These are phyloP conservation scores for Magnolia changhungtana DNA, from an alignment of 164 flowering plant genomes.

Conservation along the genomic window DNA sequence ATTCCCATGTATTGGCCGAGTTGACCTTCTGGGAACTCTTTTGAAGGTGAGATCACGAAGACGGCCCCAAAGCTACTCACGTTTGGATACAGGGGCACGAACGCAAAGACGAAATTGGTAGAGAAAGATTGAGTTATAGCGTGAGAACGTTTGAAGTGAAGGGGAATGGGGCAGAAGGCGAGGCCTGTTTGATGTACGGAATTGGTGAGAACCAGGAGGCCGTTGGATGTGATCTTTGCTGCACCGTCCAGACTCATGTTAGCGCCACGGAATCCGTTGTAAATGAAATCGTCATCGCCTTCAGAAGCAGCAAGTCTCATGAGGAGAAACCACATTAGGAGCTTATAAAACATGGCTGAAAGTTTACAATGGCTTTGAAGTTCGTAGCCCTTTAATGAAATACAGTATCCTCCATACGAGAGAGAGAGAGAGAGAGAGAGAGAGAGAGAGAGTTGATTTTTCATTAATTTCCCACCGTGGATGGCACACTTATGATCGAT, in stretches of 20 bases:
- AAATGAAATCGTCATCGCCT: slow-evolving; percentile 22
- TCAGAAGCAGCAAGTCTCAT: background rate
- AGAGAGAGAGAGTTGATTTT: too few species aligned
- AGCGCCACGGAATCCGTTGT: slow-evolving; percentile 32
- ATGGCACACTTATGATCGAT: too few species aligned
- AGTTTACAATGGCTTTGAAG: too few species aligned
- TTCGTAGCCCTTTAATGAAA: too few species aligned
- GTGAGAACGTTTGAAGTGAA: slow-evolving; percentile 31
- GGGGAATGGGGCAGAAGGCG: slow-evolving; percentile 41
- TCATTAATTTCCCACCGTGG: too few species aligned
- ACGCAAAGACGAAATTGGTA: slow-evolving; percentile 46
- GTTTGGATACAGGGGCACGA: slow-evolving; percentile 39
- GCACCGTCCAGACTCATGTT: slow-evolving; percentile 38
- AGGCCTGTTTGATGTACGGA: slow-evolving; percentile 28
- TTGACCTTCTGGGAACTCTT: slow-evolving; percentile 24
- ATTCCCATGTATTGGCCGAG: slow-evolving; percentile 40
- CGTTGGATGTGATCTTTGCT: slow-evolving; percentile 33
- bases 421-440: too few species aligned
- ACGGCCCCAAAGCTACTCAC: slow-evolving; percentile 61
- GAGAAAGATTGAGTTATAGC: slow-evolving; percentile 43
- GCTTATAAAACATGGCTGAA: background rate
- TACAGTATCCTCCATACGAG: too few species aligned
- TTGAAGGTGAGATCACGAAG: slow-evolving; percentile 38
- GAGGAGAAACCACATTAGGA: background rate
- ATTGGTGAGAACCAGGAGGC: slow-evolving; percentile 43